These are phyloP conservation scores for Panicum hallii DNA, from an alignment of 202 grass and related monocot species.

Conservation along the genomic window DNA sequence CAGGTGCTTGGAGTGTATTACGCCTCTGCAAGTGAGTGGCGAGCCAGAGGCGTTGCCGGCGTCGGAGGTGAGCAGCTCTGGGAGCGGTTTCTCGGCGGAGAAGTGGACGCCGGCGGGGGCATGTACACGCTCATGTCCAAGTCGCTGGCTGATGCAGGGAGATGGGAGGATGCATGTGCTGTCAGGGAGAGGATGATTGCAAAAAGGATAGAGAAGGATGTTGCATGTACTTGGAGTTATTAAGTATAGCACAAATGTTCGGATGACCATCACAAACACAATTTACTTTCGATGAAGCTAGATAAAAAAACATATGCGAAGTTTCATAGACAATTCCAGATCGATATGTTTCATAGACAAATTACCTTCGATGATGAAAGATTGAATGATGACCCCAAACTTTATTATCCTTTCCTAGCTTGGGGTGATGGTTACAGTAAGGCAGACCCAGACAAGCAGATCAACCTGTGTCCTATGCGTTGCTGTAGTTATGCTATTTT, in stretches of 20 bases:
- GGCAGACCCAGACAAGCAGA: no score
- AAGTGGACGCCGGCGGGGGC: constrained; percentile 50
- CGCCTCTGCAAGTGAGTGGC: constrained; percentile 12
- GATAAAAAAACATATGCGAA: no score
- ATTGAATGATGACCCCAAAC: no score
- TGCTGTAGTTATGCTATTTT: no score
- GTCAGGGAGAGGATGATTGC: constrained; percentile 50
- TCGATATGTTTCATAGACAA: not conserved
- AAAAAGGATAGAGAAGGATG: constrained; percentile 38
- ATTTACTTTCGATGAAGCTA: no score
- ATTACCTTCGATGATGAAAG: no score
- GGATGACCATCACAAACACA: not conserved
- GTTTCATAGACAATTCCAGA: not conserved
- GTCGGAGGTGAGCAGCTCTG: constrained; percentile 26
- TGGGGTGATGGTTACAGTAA: no score
- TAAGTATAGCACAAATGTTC: constrained; percentile 27
- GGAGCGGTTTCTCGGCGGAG: constrained; percentile 31
- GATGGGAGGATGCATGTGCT: constrained; percentile 53
- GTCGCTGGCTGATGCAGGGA: constrained; percentile 53
- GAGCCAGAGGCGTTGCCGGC: constrained; percentile 12
- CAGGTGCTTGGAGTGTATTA: constrained; percentile 38
- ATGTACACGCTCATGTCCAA: constrained; percentile 51
- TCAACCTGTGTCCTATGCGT: no score
- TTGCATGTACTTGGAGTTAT: constrained; percentile 49
- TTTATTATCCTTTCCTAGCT: no score